Evolutionary conservation across 2,329 filamentous ascomycete genomes (phyloP).

Genomic region (Curvularia eragrostidis): DNA sequence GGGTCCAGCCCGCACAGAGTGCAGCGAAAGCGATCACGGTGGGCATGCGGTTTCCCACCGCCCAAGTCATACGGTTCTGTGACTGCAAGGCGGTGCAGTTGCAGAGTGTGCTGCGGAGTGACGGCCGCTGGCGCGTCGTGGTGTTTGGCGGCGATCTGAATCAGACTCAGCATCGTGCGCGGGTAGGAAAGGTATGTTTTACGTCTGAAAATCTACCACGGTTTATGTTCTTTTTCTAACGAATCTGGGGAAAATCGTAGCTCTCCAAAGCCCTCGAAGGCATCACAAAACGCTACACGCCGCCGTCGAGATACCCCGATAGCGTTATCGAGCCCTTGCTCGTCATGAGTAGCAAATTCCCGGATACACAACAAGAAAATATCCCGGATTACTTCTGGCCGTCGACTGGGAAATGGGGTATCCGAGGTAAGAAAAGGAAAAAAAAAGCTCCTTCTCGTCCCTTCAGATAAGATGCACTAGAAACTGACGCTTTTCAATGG

Average conservation of each 20-base stretch:
- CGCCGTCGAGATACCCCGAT: slow-evolving; percentile 55
- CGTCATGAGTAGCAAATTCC: slow-evolving; percentile 59
- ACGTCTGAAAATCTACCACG: background rate
- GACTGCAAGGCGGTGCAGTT: slow-evolving; percentile 66
- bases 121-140: slow-evolving; percentile 61
- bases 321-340: slow-evolving; percentile 65
- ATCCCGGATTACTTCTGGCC: slow-evolving; percentile 66
- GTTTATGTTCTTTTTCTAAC: background rate
- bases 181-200: slow-evolving; percentile 50
- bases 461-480: background rate
- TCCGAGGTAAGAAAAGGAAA: slow-evolving; percentile 55
- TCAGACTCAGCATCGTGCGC: slow-evolving; percentile 28
- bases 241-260: slow-evolving; percentile 16
- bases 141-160: slow-evolving; percentile 57
- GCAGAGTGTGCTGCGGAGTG: slow-evolving; percentile 57
- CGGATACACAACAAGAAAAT: slow-evolving; percentile 58
- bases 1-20: slow-evolving; percentile 39
- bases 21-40: slow-evolving; percentile 50
- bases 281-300: slow-evolving; percentile 55
- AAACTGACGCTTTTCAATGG: background rate
- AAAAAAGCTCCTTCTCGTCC: too few species aligned
- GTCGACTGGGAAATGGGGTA: slow-evolving; percentile 61
- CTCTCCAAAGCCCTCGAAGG: slow-evolving; percentile 27
- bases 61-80: slow-evolving; percentile 65
- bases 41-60: slow-evolving; percentile 60